Base-by-base conservation (phyloP, 2,329 filamentous ascomycete species). In the Paecilomyces formosus region DNA sequence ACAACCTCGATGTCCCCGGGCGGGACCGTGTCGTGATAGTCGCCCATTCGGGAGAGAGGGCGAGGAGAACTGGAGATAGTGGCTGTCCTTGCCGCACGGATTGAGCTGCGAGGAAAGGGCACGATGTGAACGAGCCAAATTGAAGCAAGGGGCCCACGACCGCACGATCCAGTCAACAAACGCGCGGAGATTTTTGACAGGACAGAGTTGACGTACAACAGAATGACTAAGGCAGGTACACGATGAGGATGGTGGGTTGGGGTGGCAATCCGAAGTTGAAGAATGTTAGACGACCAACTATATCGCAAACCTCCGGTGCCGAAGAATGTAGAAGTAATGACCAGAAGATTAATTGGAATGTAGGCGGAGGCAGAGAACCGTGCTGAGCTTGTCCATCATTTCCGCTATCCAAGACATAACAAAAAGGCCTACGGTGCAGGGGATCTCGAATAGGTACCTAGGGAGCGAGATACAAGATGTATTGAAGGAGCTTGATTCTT, bases 41-140 rank as follows among this genome's bases (percentile, higher is more conserved):
- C 63, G 63, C 69, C 65, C 71, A 72, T 70, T 66, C 63, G 61
- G 54, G 39, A 68, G 66, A 56, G 65, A 65, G 64, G 57, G 67
- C 64, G 64, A 68, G 60, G 65, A 68, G 65, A 64, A 62, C 62
- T 65, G 62, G 65, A 64, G 63, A 63, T 57, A 62, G 63, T 61
- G 63, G 59, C 65, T 62, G 62, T 70, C 70, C 70, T 70, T 70
- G 69, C 67, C 63, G 68, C 68, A 68, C 64, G 69, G 70, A 74
- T 75, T 72, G 69, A 73, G 72, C 69, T 68, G 66, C 64, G 62
- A 64, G 65, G 69, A 67, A 66, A 67, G 65, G 66, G 65, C 64
- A 66, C 64, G 67, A 71, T 69, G 66, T 64, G 67, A 68, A 66
- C 55, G 66, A 61, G 58, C 57, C 55, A 60, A 55, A 55, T 49